Evolutionary conservation across 2,329 filamentous ascomycete genomes (phyloP).

Genomic region (Fusarium ramigenum): DNA sequence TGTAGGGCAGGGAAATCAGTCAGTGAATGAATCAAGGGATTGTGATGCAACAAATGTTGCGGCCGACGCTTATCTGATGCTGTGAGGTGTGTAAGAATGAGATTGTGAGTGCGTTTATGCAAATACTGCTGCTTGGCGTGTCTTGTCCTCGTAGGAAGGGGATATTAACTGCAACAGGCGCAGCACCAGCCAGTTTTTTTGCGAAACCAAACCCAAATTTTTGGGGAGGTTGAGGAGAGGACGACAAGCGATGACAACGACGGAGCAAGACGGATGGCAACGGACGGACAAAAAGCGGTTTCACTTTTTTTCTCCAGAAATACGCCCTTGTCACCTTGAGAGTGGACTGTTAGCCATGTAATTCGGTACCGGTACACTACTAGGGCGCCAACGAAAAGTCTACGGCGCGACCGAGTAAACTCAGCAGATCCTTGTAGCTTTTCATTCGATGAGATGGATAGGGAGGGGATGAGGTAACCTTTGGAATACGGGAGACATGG

Average conservation of each 20-base stretch:
- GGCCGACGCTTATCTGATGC: slow-evolving; percentile 19
- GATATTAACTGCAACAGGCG: background rate
- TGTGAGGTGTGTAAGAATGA: slow-evolving; percentile 5
- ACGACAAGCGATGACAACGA: slow-evolving; percentile 1
- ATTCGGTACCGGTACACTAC: slow-evolving; percentile 11
- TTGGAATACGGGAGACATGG: slow-evolving; percentile 23
- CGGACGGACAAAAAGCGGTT: slow-evolving; percentile 30
- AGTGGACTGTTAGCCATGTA: slow-evolving; percentile 30
- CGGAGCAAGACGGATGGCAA: slow-evolving; percentile 26
- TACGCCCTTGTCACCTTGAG: slow-evolving; percentile 28
- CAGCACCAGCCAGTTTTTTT: slow-evolving; percentile 9
- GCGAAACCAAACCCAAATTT: slow-evolving; percentile 15
- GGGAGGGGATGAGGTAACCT: slow-evolving; percentile 32
- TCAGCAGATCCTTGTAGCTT: slow-evolving; percentile 37
- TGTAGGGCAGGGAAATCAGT: slow-evolving; percentile 20
- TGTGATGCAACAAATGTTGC: slow-evolving; percentile 22
- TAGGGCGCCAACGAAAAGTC: slow-evolving; percentile 38
- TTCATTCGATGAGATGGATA: slow-evolving; percentile 24
- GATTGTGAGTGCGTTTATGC: background rate
- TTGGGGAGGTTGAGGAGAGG: slow-evolving; percentile 21
- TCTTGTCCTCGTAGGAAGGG: background rate
- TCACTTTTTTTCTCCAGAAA: slow-evolving; percentile 26
- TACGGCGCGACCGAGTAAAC: slow-evolving; percentile 41
- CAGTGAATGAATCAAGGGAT: slow-evolving; percentile 26
- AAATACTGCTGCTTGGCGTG: background rate